Evolutionary conservation across 2,329 filamentous ascomycete species (phyloP).

Genomic region (Dothideomycetes sp.): DNA sequence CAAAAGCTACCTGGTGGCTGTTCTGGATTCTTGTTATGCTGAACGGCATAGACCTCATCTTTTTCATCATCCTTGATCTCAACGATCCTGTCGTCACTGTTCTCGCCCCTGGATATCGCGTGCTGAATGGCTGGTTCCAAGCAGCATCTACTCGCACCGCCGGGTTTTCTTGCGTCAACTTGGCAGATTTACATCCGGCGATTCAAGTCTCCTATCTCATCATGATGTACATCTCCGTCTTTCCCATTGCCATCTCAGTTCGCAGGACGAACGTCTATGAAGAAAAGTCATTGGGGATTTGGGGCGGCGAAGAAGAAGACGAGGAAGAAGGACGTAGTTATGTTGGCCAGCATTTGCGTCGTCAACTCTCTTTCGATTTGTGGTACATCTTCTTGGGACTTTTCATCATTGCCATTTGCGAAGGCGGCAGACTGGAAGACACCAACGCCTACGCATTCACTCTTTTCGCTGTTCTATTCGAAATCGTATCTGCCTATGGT

Average conservation of each 20-base stretch:
- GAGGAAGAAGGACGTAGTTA: conserved; percentile 61
- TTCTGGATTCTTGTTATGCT: conserved; percentile 74
- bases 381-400: conserved; percentile 95
- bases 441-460: conserved; percentile 42
- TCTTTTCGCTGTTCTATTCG: conserved; percentile 55
- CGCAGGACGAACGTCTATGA: conserved; percentile 94
- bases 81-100: conserved; percentile 57
- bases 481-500: conserved; percentile 83
- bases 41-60: conserved; percentile 75
- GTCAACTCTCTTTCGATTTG: conserved; percentile 90
- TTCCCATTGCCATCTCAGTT: conserved; percentile 91
- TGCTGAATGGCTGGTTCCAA: conserved; percentile 84
- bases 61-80: conserved; percentile 87
- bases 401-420: conserved; percentile 84
- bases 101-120: conserved; percentile 60
- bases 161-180: conserved; percentile 72
- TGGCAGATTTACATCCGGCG: conserved; percentile 71
- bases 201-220: conserved; percentile 90
- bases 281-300: conserved; percentile 73
- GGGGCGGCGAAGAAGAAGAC: conserved; percentile 40
- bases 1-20: conserved; percentile 88
- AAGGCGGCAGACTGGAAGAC: conserved; percentile 60
- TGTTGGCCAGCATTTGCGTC: conserved; percentile 79
- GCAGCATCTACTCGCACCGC: conserved; percentile 83
- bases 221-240: conserved; percentile 99